Percentiles rank a stretch among this genome's conserved stretches.
Conservation (phyloP, 2,329 filamentous ascomycete genomes). For the Fusarium acutatum region DNA sequence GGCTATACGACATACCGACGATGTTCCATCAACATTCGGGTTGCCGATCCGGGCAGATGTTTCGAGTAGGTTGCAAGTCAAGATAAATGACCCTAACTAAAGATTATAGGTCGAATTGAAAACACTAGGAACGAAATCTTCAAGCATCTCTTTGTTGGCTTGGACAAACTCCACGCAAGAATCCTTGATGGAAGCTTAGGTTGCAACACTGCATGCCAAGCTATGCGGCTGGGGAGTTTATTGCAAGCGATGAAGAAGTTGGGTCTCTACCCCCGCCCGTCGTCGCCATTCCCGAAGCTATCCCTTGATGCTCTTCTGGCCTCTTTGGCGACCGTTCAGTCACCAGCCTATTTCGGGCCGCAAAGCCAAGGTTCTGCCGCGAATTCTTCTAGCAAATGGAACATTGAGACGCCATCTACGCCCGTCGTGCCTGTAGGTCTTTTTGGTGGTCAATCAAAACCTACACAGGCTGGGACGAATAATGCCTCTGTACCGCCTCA, state of each 20-base stretch:
- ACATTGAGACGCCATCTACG: background rate
- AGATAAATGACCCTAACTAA: fast-evolving
- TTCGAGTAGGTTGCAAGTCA: background rate
- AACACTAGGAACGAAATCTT: too few species aligned
- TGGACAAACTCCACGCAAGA: too few species aligned
- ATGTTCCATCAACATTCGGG: too few species aligned
- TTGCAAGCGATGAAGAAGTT: background rate
- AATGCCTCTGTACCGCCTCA: background rate
- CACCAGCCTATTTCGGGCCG: background rate
- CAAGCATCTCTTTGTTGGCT: too few species aligned
- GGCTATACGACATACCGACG: background rate
- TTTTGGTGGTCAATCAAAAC: background rate
- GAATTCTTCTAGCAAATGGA: background rate
- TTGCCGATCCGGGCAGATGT: background rate
- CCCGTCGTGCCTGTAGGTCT: background rate
- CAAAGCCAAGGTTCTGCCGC: fast-evolving
- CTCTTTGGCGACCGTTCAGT: fast-evolving
- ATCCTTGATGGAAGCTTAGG: too few species aligned
- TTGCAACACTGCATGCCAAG: background rate
- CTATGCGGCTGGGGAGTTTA: fast-evolving
- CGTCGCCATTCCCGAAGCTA: background rate
- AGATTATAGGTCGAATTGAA: too few species aligned
- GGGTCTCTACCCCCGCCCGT: fast-evolving
- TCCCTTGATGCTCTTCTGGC: background rate
- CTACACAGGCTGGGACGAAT: background rate